These are phyloP conservation scores for Daldinia sp. DNA, from an alignment of 2,329 filamentous ascomycete species.

Conservation along the genomic window DNA sequence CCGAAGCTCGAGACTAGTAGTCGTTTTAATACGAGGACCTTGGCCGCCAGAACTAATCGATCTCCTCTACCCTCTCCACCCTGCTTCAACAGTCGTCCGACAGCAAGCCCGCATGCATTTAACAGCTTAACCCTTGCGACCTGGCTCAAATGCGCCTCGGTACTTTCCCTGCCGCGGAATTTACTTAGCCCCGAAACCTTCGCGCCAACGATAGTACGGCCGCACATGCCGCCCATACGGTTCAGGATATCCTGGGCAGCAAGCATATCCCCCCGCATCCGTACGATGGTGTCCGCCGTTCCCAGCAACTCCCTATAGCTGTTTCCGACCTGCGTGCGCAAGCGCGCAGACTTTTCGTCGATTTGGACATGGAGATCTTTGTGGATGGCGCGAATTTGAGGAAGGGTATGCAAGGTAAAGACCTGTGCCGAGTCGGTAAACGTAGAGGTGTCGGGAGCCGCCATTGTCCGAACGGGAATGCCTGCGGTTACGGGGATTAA, in stretches of 20 bases:
- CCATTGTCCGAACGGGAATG: conserved; percentile 34
- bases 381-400: conserved; percentile 70
- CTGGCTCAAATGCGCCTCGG: conserved; percentile 38
- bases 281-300: conserved; percentile 92
- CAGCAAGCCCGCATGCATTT: conserved; percentile 59
- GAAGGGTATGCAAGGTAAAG: conserved; percentile 66
- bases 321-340: conserved; percentile 70
- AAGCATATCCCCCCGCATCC: conserved; percentile 83
- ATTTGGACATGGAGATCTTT: conserved; percentile 65
- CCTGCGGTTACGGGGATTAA: not conserved
- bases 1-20: conserved; percentile 78
- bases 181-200: conserved; percentile 67
- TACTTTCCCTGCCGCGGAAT: conserved; percentile 50
- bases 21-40: conserved; percentile 77
- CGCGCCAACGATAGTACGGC: conserved; percentile 71
- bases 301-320: conserved; percentile 89
- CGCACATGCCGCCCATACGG: conserved; percentile 79
- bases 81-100: conserved; percentile 58
- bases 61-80: conserved; percentile 54
- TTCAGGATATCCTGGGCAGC: conserved; percentile 75
- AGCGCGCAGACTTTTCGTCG: conserved; percentile 68
- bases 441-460: conserved; percentile 55
- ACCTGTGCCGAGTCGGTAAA: conserved; percentile 62
- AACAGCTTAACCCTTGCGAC: conserved; percentile 60
- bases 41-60: conserved; percentile 67